Conservation (phyloP, 176 grass and related monocot species). For the Echinochloa phyllopogon region DNA sequence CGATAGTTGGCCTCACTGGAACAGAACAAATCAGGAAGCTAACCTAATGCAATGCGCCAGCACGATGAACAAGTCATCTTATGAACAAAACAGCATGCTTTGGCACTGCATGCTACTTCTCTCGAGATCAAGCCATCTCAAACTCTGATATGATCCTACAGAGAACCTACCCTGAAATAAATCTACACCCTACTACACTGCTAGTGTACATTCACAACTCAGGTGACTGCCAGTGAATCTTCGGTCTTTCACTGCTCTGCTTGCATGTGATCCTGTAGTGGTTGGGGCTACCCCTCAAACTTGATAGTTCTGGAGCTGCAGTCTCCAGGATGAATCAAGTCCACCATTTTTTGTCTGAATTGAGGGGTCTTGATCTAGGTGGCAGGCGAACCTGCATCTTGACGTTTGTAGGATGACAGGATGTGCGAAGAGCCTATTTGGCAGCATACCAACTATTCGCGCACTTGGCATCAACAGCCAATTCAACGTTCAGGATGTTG, state of each 20-base stretch:
- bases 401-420: not conserved
- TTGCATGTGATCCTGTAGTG: not conserved
- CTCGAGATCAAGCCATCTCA: slow-evolving; percentile 5
- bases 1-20: slow-evolving; percentile 29
- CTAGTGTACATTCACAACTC: not conserved
- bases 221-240: not conserved
- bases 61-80: slow-evolving; percentile 1
- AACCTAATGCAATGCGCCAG: slow-evolving; percentile 17
- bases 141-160: not conserved
- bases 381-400: slow-evolving; percentile 3
- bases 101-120: not conserved
- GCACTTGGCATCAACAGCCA: slow-evolving; percentile 83
- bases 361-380: not conserved
- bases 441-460: slow-evolving; percentile 87
- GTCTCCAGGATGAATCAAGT: not conserved
- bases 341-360: not conserved
- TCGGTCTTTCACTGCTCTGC: not conserved
- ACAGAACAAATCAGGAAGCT: not conserved
- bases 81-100: slow-evolving; percentile 45
- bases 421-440: slow-evolving; percentile 50
- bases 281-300: not conserved
- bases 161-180: not conserved
- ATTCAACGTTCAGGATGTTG: slow-evolving; percentile 75
- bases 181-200: not conserved
- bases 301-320: not conserved